Percentiles rank a stretch among this genome's conserved stretches.
These are phyloP conservation scores for Piromyces finnis DNA, from an alignment of 192 early-diverging fungal species.

Conservation along the genomic window DNA sequence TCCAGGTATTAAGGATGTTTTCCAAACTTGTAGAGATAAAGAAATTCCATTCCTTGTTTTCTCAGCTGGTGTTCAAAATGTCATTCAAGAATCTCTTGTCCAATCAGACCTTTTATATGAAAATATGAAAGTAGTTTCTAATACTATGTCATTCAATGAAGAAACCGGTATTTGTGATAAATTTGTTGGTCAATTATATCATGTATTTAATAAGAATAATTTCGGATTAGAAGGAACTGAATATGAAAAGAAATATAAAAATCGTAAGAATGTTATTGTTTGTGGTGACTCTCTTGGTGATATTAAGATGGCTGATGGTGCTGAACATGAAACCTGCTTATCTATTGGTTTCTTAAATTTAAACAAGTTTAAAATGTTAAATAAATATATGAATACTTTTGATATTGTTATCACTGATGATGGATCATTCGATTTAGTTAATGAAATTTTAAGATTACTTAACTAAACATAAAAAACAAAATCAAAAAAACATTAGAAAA, in stretches of 20 bases:
- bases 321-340: conserved; percentile 30
- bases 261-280: conserved; percentile 39
- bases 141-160: conserved; percentile 44
- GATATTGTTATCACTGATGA: conserved; percentile 50
- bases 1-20: conserved; percentile 14
- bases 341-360: conserved; percentile 56
- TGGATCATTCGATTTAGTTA: conserved; percentile 1
- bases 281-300: conserved; percentile 57
- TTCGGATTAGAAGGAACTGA: conserved; percentile 20
- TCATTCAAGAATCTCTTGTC: conserved; percentile 37
- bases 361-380: conserved; percentile 25
- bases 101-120: conserved; percentile 12
- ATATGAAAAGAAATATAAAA: conserved; percentile 17
- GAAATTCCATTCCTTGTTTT: conserved; percentile 48
- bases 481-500: too few relatives aligned
- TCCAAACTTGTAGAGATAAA: conserved; percentile 8
- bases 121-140: conserved; percentile 54
- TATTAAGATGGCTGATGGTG: conserved; percentile 41
- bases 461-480: too few relatives aligned
- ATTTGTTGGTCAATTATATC: conserved; percentile 49
- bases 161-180: conserved; percentile 23
- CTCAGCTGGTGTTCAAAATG: conserved; percentile 50
- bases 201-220: conserved; percentile 55
- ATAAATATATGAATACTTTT: conserved; percentile 28
- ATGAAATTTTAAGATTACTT: background rate